Evolutionary conservation across 2,329 filamentous ascomycete species (phyloP), one percentile per base, ranked within the genome.

Genomic region (Colletotrichum noveboracense): DNA sequence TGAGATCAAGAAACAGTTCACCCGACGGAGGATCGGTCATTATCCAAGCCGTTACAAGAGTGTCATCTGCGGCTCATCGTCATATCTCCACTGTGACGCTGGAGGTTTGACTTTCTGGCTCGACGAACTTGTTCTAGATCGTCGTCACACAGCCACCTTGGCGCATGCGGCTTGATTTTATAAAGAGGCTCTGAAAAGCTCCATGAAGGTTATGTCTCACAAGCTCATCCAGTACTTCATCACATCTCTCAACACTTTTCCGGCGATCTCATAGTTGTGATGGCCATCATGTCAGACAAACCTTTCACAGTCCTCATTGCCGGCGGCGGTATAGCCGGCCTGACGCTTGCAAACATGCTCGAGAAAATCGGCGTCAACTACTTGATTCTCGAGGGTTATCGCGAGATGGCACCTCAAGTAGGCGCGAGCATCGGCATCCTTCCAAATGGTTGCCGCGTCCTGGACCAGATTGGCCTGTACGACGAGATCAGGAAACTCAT

Each of bases 401-500:
- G 76, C 0, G 78, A 84, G 0, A 85, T 90, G 26, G 84, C 85
- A 0, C 88, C 88, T 0, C 81, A 85, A 30, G 80, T 87, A 0
- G 89, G 89, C 1, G 88, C 88, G 0, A 86, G 84, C 6, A 87
- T 91, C 30, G 87, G 83, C 1, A 76, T 90, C 0, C 71, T 84
- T 0, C 83, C 88, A 0, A 82, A 87, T 18, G 87, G 86, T 1
- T 70, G 79, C 4, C 82, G 86, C 1, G 86, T 91, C 13, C 77
- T 90, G 1, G 88, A 90, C 67, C 89, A 91, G 78, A 78, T 91
- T 0, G 88, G 87, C 2, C 74, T 83, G 38, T 85, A 78, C 14
- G 81, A 84, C 30, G 16, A 55, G 18, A 36, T 67, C 65, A 67
- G 48, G 6, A 34, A n/a, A 14, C 64, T 71, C 24, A 71, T 71